Percentiles rank a stretch among this genome's conserved stretches.
phyloP scores from a whole-genome alignment of 2,329 filamentous ascomycete genomes.

The Macrophomina tecta region DNA sequence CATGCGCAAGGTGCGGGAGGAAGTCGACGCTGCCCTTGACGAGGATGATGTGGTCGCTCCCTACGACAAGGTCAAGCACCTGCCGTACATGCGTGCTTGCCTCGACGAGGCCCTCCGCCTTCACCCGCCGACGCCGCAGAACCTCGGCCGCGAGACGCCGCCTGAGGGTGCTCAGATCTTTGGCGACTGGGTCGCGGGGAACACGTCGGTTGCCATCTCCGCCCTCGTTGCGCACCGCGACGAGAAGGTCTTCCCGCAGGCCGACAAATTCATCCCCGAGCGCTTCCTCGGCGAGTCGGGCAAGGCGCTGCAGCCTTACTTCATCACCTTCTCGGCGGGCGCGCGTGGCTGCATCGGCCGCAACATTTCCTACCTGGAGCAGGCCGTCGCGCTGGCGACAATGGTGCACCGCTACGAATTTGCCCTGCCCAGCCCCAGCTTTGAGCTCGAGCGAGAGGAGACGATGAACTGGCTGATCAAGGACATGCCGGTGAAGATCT shows the following conservation, averaged over 20 bases:
- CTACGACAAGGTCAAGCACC: constrained; percentile 33
- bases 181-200: constrained; percentile 40
- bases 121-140: constrained; percentile 31
- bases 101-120: constrained; percentile 39
- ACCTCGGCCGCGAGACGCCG: constrained; percentile 38
- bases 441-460: constrained; percentile 44
- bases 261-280: constrained; percentile 55
- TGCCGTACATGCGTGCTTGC: constrained; percentile 41
- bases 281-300: constrained; percentile 50
- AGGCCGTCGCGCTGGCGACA: constrained; percentile 41
- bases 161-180: constrained; percentile 31
- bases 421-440: constrained; percentile 43
- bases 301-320: constrained; percentile 32
- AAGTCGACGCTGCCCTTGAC: constrained; percentile 31
- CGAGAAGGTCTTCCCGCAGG: constrained; percentile 58
- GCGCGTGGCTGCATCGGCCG: constrained; percentile 36
- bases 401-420: constrained; percentile 48
- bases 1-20: constrained; percentile 34
- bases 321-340: constrained; percentile 33
- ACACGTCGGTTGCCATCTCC: constrained; percentile 45
- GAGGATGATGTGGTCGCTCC: constrained; percentile 30
- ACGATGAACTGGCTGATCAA: constrained; percentile 45
- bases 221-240: constrained; percentile 52
- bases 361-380: constrained; percentile 61
- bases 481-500: constrained; percentile 37